Evolutionary conservation across 2,329 filamentous ascomycete species (phyloP).

Genomic region (Dactylonectria macrodidyma): DNA sequence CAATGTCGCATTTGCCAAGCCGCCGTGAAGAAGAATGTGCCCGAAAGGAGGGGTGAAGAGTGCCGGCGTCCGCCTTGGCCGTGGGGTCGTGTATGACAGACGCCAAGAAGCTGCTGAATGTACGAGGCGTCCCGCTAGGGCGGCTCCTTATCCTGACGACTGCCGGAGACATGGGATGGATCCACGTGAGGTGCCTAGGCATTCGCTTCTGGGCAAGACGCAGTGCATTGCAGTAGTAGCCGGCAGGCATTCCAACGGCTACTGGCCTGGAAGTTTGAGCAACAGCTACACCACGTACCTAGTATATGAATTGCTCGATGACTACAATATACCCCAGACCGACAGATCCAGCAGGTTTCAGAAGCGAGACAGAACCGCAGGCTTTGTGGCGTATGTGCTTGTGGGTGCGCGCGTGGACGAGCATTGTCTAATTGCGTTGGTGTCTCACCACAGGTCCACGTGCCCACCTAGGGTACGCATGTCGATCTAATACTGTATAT

Average conservation of each 20-base stretch:
- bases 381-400: neutral
- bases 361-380: conserved; percentile 17
- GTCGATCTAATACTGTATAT: conserved; percentile 4
- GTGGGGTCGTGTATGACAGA: conserved; percentile 13
- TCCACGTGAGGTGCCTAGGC: conserved; percentile 13
- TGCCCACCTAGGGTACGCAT: conserved; percentile 23
- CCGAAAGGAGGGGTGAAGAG: conserved; percentile 13
- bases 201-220: conserved; percentile 4
- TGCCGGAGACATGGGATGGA: neutral
- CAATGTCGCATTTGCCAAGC: conserved; percentile 5
- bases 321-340: neutral
- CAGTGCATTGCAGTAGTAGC: neutral
- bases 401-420: conserved; percentile 4
- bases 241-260: neutral
- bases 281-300: neutral
- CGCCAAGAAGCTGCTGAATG: conserved; percentile 26
- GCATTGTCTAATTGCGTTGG: neutral
- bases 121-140: conserved; percentile 16
- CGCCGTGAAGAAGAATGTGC: conserved; percentile 1
- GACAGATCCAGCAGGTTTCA: conserved; percentile 1
- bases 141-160: neutral
- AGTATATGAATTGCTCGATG: neutral
- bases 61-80: conserved; percentile 31
- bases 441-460: conserved; percentile 27
- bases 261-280: neutral